Conservation (phyloP, 305 asterid genomes). For the Fraxinus baroniana region DNA sequence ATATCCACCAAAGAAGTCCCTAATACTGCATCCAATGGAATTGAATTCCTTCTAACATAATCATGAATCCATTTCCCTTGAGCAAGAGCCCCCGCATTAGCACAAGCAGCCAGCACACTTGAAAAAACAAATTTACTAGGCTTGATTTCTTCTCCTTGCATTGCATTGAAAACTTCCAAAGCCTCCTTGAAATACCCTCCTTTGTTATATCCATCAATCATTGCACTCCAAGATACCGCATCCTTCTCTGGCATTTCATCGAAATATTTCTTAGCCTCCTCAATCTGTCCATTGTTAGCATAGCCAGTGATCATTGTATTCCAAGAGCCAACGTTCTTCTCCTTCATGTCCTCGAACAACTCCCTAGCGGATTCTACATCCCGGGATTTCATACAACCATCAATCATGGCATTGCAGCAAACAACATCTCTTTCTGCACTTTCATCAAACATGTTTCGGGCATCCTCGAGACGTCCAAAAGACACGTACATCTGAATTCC, state of each 20-base stretch:
- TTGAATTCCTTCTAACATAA: conserved; percentile 26
- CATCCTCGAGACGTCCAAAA: conserved; percentile 30
- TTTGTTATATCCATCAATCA: conserved; percentile 44
- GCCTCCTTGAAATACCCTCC: conserved; percentile 39
- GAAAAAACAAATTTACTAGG: conserved; percentile 30
- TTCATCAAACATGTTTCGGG: conserved; percentile 29
- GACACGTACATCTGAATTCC: conserved; percentile 51
- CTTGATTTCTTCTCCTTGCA: conserved; percentile 32
- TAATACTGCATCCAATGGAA: conserved; percentile 31
- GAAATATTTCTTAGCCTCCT: conserved; percentile 37
- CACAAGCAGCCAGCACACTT: conserved; percentile 42
- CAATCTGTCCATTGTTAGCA: conserved; percentile 30
- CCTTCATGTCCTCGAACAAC: conserved; percentile 33
- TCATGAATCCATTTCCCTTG: conserved; percentile 52
- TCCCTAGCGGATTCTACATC: conserved; percentile 26
- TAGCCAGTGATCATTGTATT: conserved; percentile 44
- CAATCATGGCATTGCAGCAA: conserved; percentile 53
- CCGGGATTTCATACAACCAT: conserved; percentile 42
- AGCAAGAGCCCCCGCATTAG: conserved; percentile 39
- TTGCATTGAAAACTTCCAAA: conserved; percentile 34
- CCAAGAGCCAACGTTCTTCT: conserved; percentile 43
- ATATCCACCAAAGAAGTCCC: conserved; percentile 49
- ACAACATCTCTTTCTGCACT: conserved; percentile 32
- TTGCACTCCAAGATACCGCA: conserved; percentile 49
- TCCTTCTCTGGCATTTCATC: conserved; percentile 34